Conservation (phyloP, 768 basidiomycete species). For the Kwoniella bestiolae region DNA sequence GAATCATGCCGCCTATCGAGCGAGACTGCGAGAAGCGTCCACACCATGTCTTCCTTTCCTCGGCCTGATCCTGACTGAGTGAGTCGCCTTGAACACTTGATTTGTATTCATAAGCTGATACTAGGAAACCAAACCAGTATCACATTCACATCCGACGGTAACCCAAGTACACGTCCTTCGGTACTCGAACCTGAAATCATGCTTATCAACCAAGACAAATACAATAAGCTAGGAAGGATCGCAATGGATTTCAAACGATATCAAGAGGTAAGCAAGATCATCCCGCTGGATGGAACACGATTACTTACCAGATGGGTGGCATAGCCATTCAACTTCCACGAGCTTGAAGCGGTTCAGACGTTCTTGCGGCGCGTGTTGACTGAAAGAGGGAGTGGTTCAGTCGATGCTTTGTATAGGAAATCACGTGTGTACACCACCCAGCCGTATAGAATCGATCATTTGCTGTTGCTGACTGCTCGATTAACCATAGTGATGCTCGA, state of each 20-base stretch:
- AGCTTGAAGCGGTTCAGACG: constrained; percentile 81
- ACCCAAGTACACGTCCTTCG: constrained; percentile 80
- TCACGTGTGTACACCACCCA: constrained; percentile 41
- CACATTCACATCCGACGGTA: constrained; percentile 94
- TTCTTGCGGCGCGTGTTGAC: constrained; percentile 48
- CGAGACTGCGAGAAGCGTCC: constrained; percentile 79
- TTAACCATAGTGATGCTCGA: constrained; percentile 50
- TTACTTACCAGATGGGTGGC: neutral
- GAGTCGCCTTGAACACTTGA: constrained; percentile 14
- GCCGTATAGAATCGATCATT: neutral
- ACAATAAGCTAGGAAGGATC: constrained; percentile 84
- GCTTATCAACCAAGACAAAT: constrained; percentile 95
- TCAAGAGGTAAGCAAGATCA: constrained; percentile 45
- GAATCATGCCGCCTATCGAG: constrained; percentile 72
- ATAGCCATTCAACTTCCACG: constrained; percentile 70
- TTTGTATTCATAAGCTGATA: neutral
- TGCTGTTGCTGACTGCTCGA: neutral
- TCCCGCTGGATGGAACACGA: neutral
- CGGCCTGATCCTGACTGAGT: constrained; percentile 64
- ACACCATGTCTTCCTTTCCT: constrained; percentile 95
- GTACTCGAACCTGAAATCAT: constrained; percentile 75
- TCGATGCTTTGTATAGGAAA: constrained; percentile 55
- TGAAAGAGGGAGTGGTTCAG: constrained; percentile 51
- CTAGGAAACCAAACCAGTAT: constrained; percentile 57
- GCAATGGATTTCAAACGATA: constrained; percentile 67